Base-by-base conservation (phyloP, 1,284 basidiomycete species). In the Abortiporus biennis region DNA sequence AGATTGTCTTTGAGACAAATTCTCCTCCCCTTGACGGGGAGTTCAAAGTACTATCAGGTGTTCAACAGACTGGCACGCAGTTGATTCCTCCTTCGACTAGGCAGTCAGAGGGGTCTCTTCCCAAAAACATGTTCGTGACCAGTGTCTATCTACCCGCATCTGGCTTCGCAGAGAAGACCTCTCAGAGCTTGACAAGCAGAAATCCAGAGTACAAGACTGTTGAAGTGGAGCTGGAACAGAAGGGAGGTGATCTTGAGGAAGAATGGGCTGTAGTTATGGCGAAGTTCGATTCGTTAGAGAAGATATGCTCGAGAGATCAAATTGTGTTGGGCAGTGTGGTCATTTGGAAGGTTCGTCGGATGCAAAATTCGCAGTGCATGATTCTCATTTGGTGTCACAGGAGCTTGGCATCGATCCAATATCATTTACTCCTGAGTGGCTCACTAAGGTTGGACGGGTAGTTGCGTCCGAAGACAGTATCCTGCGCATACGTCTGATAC, bases 31-130 rank as follows among this genome's bases (percentile, higher is more conserved):
- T 34, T 2, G 12, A 35, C 30, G 38, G 45, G 13, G 38, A 36
- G 6, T 40, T 47, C 1, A 45, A 47, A 22, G 43, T 49, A n/a
- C 27, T 38, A 24, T 38, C 21, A 50, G 42, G 13, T 46, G 52
- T 17, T 43, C 45, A 8, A 47, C 40, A 15, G n/a, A 41, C 43
- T n/a, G 43, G 47, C 16, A 54, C 63, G 11, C 68, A 65, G 1
- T 59, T 86, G 6, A 53, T 85, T 29, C 78, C 85, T 1, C 85
- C 85, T 0, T 86, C 79, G 1, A 74, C 81, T 56, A 69, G 71
- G 45, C 69, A 74, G 47, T 68, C 66, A 19, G 53, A 49, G 1
- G 74, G 74, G 11, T 48, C 61, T 36, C 51, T 84, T n/a, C 79
- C 81, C 3, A 51, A 64, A 5, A 78, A 80, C 44, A 64, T 85